Evolutionary conservation across 495 filamentous ascomycete genomes (phyloP), one percentile per base, ranked within the genome.

Genomic region (Aeminium ludgeri): DNA sequence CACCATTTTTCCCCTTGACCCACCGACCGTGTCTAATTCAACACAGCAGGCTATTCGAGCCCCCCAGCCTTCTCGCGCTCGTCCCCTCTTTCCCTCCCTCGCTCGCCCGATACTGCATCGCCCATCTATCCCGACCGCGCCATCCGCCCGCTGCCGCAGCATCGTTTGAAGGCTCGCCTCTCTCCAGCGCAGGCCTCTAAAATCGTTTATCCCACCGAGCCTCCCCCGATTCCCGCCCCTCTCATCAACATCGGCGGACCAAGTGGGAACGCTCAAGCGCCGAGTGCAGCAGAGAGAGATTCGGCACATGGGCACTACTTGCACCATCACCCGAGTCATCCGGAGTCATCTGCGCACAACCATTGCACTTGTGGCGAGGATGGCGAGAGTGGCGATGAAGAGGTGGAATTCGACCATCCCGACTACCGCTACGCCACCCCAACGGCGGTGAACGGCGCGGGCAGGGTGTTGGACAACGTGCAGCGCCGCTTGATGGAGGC

Each of bases 111-210:
- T 59, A 75, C 78, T 35, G 66, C 68, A 38, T 86, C 85, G 36
- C 66, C 76, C 25, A 59, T 81, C 49, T 89, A 82, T 55, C 82
- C 83, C 47, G 81, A 91, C 52, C 75, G 91, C 51, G 78, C 86
- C 42, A 96, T 99, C 55, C 82, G 86, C 30, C 91, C 91, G 36
- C 68, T 99, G 40, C 91, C 91, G 25, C 89, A 80, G 62, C 75
- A 83, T 45, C 76, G 78, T 41, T 66, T 96, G 15, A 80, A 85
- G 36, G 84, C 86, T 46, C 76, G 84, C 30, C 66, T 99, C 18
- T 80, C 86, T 12, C 74, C 76, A 45, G 84, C 89, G 50, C 74
- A 82, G 44, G 86, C 82, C 38, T 76, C 80, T 29, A 75, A 76
- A 12, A 87, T 94, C 49, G 66, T 76, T 39, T 95, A 82, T 53